A percentile compares a stretch with the other conserved stretches of the same genome.
Evolutionary conservation across 1,284 basidiomycete genomes (phyloP).

Genomic region (Leccinum pseudoinsigne): DNA sequence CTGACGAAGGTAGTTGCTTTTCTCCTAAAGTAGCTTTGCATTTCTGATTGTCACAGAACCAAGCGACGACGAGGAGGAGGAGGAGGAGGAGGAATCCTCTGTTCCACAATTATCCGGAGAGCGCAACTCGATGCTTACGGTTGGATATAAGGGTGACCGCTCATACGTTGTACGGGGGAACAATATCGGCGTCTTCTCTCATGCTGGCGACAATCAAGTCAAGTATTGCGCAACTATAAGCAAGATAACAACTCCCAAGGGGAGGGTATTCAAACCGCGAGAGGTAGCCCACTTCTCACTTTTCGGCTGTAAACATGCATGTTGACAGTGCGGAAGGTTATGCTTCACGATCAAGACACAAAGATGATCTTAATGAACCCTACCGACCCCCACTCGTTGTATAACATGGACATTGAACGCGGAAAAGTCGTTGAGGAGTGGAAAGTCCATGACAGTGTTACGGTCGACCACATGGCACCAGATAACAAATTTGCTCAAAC

Average conservation of each 20-base stretch:
- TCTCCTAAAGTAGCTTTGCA: constrained; percentile 2
- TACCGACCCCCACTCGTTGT: constrained; percentile 81
- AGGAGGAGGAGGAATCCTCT: constrained; percentile 46
- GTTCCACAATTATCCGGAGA: constrained; percentile 54
- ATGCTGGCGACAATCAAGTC: constrained; percentile 76
- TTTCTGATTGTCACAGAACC: constrained; percentile 35
- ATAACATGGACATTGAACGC: constrained; percentile 91
- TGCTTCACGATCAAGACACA: constrained; percentile 97
- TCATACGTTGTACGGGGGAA: constrained; percentile 96
- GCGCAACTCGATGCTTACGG: constrained; percentile 86
- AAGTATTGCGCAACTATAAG: constrained; percentile 91
- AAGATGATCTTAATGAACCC: constrained; percentile 96
- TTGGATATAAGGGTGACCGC: constrained; percentile 95
- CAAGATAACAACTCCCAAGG: constrained; percentile 80
- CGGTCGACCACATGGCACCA: constrained; percentile 89
- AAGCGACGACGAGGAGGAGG: constrained; percentile 59
- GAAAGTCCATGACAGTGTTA: constrained; percentile 91
- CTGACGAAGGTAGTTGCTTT: constrained; percentile 47
- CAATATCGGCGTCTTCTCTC: constrained; percentile 97
- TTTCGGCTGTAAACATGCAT: background rate
- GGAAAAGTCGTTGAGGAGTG: constrained; percentile 99
- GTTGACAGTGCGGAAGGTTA: constrained; percentile 59
- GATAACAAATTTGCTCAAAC: constrained; percentile 95
- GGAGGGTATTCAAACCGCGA: constrained; percentile 83
- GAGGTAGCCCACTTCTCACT: constrained; percentile 54